These are phyloP conservation scores for cucumber (Cucumis sativus) DNA, from an alignment of 306 rosid genomes.

Conservation along the genomic window DNA sequence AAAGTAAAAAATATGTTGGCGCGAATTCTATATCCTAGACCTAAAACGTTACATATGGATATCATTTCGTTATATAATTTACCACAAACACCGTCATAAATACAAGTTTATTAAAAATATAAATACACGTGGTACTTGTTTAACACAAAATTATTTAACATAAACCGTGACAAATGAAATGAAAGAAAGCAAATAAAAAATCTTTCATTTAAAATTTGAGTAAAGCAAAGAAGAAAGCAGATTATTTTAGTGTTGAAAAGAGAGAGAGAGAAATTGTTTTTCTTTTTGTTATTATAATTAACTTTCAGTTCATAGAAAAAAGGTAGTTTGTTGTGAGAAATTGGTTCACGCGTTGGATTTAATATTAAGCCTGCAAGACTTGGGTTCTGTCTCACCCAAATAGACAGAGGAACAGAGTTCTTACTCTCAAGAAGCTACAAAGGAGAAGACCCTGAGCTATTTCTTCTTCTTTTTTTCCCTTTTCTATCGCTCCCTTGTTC, in stretches of 20 bases:
- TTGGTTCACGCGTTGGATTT: not conserved
- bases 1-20: too few relatives aligned
- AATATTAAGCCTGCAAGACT: not conserved
- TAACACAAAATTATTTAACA: too few relatives aligned
- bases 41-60: too few relatives aligned
- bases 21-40: too few relatives aligned
- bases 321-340: not conserved
- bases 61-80: too few relatives aligned
- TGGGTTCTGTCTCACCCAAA: not conserved
- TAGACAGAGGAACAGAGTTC: not conserved
- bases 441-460: not conserved
- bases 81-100: too few relatives aligned
- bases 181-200: not conserved
- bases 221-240: not conserved
- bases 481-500: not conserved
- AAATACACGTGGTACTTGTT: too few relatives aligned
- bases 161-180: not conserved
- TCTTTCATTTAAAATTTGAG: not conserved
- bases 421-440: not conserved
- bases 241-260: too few relatives aligned
- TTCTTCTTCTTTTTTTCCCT: not conserved
- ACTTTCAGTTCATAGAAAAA: not conserved
- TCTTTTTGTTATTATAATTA: too few relatives aligned
- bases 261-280: too few relatives aligned
- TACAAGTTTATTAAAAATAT: too few relatives aligned